These are phyloP conservation scores for Achaetomiella virescens DNA, from an alignment of 495 filamentous ascomycete genomes.

Conservation along the genomic window DNA sequence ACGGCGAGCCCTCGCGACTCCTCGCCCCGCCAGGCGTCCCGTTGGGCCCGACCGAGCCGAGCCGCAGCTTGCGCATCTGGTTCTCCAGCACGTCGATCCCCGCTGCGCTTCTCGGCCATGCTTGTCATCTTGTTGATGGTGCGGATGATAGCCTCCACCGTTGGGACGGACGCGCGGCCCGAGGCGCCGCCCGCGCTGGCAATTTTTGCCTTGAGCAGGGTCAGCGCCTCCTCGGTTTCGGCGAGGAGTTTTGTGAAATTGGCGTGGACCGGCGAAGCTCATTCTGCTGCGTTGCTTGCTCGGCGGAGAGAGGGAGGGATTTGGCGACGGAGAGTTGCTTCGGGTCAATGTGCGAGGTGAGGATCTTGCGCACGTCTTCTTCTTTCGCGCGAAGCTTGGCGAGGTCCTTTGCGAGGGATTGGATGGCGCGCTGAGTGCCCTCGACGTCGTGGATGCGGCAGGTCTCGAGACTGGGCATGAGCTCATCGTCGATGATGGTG, in stretches of 20 bases:
- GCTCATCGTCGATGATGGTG: constrained; percentile 47
- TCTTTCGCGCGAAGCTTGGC: constrained; percentile 61
- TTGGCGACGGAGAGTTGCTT: constrained; percentile 52
- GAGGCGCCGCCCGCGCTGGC: constrained; percentile 47
- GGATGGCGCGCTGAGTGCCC: constrained; percentile 55
- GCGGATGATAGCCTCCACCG: constrained; percentile 82
- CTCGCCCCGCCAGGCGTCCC: constrained; percentile 21
- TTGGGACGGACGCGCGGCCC: constrained; percentile 53
- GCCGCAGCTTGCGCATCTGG: constrained; percentile 67
- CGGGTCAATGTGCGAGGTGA: constrained; percentile 57
- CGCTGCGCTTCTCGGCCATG: constrained; percentile 79
- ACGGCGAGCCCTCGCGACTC: constrained; percentile 56
- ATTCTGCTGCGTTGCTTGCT: constrained; percentile 73
- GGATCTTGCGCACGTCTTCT: constrained; percentile 64
- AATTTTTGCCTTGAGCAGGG: constrained; percentile 72
- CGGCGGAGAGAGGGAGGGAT: constrained; percentile 68
- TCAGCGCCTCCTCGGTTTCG: constrained; percentile 74
- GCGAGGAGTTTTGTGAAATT: constrained; percentile 65
- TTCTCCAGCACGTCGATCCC: constrained; percentile 86
- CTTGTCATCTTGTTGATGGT: constrained; percentile 89
- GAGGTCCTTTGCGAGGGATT: constrained; percentile 57
- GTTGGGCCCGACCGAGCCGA: constrained; percentile 39
- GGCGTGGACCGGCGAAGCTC: constrained; percentile 69
- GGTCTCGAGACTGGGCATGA: constrained; percentile 54
- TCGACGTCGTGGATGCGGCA: constrained; percentile 59